Percentiles rank a stretch among this genome's conserved stretches.
phyloP scores from a whole-genome alignment of 176 grass and related monocot genomes.

The Cenchrus americanus region DNA sequence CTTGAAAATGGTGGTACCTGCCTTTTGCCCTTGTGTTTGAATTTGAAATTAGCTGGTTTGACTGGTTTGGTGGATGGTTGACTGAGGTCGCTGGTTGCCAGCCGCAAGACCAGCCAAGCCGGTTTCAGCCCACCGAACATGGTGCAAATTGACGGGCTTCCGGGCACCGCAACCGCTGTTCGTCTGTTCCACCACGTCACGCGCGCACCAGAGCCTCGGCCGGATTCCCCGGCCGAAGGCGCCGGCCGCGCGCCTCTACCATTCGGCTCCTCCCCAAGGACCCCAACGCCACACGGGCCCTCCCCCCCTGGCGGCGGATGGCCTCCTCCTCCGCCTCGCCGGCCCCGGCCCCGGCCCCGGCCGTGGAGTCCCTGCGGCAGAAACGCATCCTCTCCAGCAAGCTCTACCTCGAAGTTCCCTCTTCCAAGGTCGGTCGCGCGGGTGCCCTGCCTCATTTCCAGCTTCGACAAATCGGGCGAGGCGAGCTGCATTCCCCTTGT shows the following conservation, averaged over 20 bases:
- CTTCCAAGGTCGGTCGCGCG: constrained; percentile 62
- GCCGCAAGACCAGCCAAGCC: too few relatives aligned
- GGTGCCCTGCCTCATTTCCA: background rate
- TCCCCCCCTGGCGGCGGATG: constrained; percentile 37
- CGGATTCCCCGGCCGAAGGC: constrained; percentile 1
- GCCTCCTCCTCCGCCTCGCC: constrained; percentile 41
- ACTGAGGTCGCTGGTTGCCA: too few relatives aligned
- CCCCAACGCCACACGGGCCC: background rate
- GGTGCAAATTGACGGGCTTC: too few relatives aligned
- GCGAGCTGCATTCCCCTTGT: background rate
- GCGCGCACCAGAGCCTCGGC: background rate
- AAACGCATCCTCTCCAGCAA: constrained; percentile 90
- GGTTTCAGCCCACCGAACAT: too few relatives aligned
- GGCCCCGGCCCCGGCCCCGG: background rate
- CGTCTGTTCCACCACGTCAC: too few relatives aligned
- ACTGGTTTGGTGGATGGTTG: too few relatives aligned
- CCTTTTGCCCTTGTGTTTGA: too few relatives aligned
- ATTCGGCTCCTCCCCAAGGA: background rate
- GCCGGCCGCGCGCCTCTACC: background rate
- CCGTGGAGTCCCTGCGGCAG: constrained; percentile 47
- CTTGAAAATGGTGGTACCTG: too few relatives aligned
- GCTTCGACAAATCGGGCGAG: background rate
- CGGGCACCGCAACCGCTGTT: too few relatives aligned
- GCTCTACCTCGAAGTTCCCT: constrained; percentile 83
- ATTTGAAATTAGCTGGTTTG: too few relatives aligned